Evolutionary conservation across 148 eudicot genomes (phyloP), one percentile per base, ranked within the genome.

Genomic region (Chenopodium quinoa): DNA sequence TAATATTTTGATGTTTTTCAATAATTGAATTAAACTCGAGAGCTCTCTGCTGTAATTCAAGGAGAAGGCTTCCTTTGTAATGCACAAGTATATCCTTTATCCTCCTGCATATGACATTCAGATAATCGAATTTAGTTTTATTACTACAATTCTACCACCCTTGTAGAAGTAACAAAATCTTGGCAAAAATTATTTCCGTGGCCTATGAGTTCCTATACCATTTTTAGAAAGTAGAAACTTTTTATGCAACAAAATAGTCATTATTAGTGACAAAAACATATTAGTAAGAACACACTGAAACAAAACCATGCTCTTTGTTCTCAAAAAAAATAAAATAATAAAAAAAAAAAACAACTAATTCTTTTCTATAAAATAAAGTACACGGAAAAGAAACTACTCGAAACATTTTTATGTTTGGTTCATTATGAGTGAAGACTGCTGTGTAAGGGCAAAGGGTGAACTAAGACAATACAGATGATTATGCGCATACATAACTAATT

Each of bases 11-110:
- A 89, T 96, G 99, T 90, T 89, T 96, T 80, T 85, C 93, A 72
- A 96, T 88, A 25, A 96, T 86, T 54, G 98, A 91, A 75, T 90
- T 91, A 66, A 96, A 96, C 81, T 96, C 99, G 48, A 92, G 88
- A 77, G 99, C 91, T 91, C 99, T 89, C 86, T 96, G 99, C 84
- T 96, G 99, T 85, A 96, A 90, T 88, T 96, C 99, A 82, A 96
- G 97, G 80, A 89, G 91, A 80, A 92, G 83, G 87, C 90, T 93
- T 85, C 97, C 99, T 77, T 92, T 96, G 77, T 84, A 86, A 77
- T 92, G 95, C 83, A 83, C 82, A 50, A 91, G 76, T 62, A 90
- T 90, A 62, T 91, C 93, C 79, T 96, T 94, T 80, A 92, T 85
- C 88, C 91, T 91, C 90, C 97, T 92, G 76, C 75, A 83, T 8